A percentile compares a stretch with the other conserved stretches of the same genome.
Conservation (phyloP, 164 flowering plant species). For the Vitis labrusca region DNA sequence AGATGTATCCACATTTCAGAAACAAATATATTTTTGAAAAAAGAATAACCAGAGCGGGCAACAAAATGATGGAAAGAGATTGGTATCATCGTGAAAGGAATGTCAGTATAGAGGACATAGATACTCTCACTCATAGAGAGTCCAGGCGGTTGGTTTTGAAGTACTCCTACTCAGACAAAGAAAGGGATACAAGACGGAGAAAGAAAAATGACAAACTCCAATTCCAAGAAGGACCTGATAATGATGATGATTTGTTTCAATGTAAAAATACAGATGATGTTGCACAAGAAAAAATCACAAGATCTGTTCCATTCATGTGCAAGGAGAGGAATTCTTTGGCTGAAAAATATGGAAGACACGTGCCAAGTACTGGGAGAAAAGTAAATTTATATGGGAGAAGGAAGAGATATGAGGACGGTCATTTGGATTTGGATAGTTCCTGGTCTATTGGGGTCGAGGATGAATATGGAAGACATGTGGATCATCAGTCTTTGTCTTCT, state of each 20-base stretch:
- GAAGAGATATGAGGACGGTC: conserved; percentile 19
- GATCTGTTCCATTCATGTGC: conserved; percentile 12
- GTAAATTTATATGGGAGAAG: conserved; percentile 21
- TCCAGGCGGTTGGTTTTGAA: conserved; percentile 18
- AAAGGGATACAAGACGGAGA: conserved; percentile 20
- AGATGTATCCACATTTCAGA: conserved; percentile 16
- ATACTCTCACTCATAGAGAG: conserved; percentile 14
- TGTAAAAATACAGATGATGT: conserved; percentile 21
- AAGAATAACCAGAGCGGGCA: conserved; percentile 13
- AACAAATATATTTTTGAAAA: conserved; percentile 20
- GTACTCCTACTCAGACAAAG: conserved; percentile 19
- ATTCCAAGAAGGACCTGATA: conserved; percentile 15
- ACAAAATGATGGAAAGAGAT: conserved; percentile 19
- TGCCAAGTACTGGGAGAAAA: conserved; percentile 23
- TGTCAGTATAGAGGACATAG: conserved; percentile 6
- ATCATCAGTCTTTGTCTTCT: conserved; percentile 16
- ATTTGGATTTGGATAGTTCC: conserved; percentile 13
- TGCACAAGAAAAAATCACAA: conserved; percentile 18
- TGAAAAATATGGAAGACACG: conserved; percentile 19
- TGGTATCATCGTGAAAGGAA: conserved; percentile 20
- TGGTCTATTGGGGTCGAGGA: conserved; percentile 13
- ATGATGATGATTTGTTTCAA: conserved; percentile 22
- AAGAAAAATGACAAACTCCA: conserved; percentile 17
- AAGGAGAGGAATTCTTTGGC: conserved; percentile 19
- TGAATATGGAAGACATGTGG: conserved; percentile 16